These are phyloP conservation scores for Daldinia childiae DNA, from an alignment of 495 filamentous ascomycete genomes.

Conservation along the genomic window DNA sequence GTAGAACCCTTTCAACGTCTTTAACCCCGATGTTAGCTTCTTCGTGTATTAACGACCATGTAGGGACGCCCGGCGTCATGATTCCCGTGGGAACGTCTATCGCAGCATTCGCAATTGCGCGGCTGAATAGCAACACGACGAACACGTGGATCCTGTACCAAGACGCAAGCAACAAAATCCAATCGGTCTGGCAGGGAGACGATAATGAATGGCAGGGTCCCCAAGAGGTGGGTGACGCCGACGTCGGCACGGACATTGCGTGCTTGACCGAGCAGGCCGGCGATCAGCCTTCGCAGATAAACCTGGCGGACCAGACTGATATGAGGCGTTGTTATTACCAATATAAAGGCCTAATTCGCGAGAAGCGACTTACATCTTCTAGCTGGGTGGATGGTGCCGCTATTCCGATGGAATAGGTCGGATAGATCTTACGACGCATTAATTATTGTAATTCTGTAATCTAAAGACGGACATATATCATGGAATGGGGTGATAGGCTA, in stretches of 20 bases:
- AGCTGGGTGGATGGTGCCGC: slow-evolving; percentile 26
- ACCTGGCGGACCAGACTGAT: slow-evolving; percentile 20
- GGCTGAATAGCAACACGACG: slow-evolving; percentile 15
- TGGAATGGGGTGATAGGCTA: neutral
- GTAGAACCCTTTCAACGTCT: neutral
- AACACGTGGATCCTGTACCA: slow-evolving; percentile 39
- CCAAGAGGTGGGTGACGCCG: slow-evolving; percentile 32
- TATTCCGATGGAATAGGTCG: slow-evolving; percentile 20
- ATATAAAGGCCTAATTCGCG: slow-evolving; percentile 18
- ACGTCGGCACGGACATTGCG: slow-evolving; percentile 34
- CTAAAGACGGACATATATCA: neutral
- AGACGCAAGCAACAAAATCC: slow-evolving; percentile 28
- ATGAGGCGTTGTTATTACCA: slow-evolving; percentile 39
- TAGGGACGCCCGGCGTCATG: slow-evolving; percentile 14
- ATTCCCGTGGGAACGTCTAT: slow-evolving; percentile 24
- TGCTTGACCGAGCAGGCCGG: slow-evolving; percentile 29
- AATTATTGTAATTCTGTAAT: slow-evolving; percentile 1
- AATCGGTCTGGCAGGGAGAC: slow-evolving; percentile 27
- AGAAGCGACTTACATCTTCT: slow-evolving; percentile 26
- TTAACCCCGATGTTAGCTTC: neutral
- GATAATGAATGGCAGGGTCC: slow-evolving; percentile 31
- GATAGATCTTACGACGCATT: neutral
- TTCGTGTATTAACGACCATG: neutral
- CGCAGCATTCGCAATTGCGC: slow-evolving; percentile 22
- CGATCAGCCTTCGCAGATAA: slow-evolving; percentile 10